A percentile compares a stretch with the other conserved stretches of the same genome.
These are phyloP conservation scores for Pyracantha coccinea DNA, from an alignment of 331 rosid genomes.

Conservation along the genomic window DNA sequence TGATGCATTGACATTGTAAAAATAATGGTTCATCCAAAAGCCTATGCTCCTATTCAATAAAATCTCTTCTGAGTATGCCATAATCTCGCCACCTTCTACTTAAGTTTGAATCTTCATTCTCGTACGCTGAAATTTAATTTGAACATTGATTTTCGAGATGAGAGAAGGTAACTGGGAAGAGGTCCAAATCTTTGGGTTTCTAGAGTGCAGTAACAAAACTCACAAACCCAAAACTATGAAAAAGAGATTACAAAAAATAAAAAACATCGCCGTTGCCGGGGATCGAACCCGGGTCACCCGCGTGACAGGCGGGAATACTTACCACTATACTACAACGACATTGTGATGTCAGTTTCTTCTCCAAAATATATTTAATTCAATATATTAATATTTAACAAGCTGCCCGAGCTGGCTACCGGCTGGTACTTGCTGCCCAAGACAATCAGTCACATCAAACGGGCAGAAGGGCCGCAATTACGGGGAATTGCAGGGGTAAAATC, in stretches of 20 bases:
- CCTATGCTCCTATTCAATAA: constrained; percentile 40
- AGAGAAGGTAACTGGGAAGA: no score
- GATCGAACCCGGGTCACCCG: constrained; percentile 70
- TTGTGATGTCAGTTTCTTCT: no score
- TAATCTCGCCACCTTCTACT: not conserved
- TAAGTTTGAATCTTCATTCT: not conserved
- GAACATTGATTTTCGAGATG: no score
- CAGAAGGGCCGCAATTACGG: no score
- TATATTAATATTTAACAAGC: no score
- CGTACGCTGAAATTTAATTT: no score
- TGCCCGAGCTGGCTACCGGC: no score
- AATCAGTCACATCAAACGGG: not conserved
- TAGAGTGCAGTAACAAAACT: no score
- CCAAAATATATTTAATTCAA: no score
- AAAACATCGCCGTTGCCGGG: constrained; percentile 32
- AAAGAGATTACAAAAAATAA: no score
- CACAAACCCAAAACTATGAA: no score
- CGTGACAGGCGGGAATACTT: constrained; percentile 96
- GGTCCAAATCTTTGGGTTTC: no score
- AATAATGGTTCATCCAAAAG: constrained; percentile 57
- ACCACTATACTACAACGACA: constrained; percentile 99
- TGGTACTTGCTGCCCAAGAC: not conserved
- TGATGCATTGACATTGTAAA: constrained; percentile 59
- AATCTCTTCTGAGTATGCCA: not conserved
- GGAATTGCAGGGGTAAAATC: constrained; percentile 6